phyloP scores from a whole-genome alignment of 768 basidiomycete species.

The Saitozyma podzolica region DNA sequence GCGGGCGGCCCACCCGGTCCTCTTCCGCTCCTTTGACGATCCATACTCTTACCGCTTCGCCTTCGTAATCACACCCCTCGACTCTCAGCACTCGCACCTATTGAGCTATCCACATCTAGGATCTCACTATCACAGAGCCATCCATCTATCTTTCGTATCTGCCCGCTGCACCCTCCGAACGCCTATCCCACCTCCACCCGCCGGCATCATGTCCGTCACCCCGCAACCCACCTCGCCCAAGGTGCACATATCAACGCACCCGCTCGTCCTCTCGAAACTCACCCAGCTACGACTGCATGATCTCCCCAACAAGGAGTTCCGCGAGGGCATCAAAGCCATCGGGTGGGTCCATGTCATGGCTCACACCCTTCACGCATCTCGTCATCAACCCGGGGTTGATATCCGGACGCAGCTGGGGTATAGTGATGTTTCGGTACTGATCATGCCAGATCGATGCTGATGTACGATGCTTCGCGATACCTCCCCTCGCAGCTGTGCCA shows the following conservation, averaged over 20 bases:
- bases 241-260: constrained; percentile 39
- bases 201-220: too few relatives aligned
- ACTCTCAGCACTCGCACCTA: too few relatives aligned
- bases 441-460: constrained; percentile 29
- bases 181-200: too few relatives aligned
- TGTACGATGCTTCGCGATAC: constrained; percentile 39
- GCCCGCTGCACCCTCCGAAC: too few relatives aligned
- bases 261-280: constrained; percentile 39
- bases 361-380: not conserved
- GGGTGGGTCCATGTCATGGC: constrained; percentile 24
- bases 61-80: too few relatives aligned
- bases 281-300: constrained; percentile 44
- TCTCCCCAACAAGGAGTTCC: constrained; percentile 42
- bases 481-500: constrained; percentile 29
- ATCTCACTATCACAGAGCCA: too few relatives aligned
- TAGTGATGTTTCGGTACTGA: constrained; percentile 6
- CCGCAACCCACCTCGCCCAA: constrained; percentile 7
- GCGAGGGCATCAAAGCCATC: constrained; percentile 39
- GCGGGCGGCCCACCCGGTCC: too few relatives aligned
- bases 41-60: too few relatives aligned
- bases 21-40: too few relatives aligned
- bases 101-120: too few relatives aligned
- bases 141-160: too few relatives aligned
- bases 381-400: not conserved
- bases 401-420: too few relatives aligned